Conservation (phyloP, 805 yeast genomes). For the Kodamaea lidongshanica region DNA sequence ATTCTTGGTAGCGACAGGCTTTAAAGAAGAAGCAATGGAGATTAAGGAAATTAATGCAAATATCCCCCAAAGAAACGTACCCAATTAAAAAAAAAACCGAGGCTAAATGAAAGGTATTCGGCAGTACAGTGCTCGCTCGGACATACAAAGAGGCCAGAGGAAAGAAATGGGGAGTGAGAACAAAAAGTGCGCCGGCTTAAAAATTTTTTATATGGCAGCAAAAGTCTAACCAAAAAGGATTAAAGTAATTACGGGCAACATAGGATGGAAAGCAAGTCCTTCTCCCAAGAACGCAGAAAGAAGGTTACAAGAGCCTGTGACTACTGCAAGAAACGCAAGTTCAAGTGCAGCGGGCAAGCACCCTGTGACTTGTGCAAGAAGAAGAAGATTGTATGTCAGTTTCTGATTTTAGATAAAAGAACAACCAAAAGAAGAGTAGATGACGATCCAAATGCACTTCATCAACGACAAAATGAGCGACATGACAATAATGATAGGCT, state of each 20-base stretch:
- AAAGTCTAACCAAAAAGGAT: too few species aligned
- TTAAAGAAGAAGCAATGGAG: too few species aligned
- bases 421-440: slow-evolving; percentile 10
- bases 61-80: too few species aligned
- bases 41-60: too few species aligned
- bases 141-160: too few species aligned
- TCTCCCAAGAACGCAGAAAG: slow-evolving; percentile 19
- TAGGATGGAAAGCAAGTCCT: slow-evolving; percentile 2
- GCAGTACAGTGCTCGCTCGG: too few species aligned
- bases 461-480: not conserved
- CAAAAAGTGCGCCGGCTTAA: too few species aligned
- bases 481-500: not conserved
- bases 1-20: too few species aligned
- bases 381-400: slow-evolving; percentile 26
- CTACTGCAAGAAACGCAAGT: slow-evolving; percentile 38
- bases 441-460: not conserved
- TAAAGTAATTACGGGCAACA: too few species aligned
- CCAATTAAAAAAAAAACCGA: too few species aligned
- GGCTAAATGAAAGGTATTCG: too few species aligned
- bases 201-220: slow-evolving; percentile 1
- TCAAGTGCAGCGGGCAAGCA: slow-evolving; percentile 21
- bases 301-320: slow-evolving; percentile 46
- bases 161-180: too few species aligned
- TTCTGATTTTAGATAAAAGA: slow-evolving; percentile 19
- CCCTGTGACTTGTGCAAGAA: slow-evolving; percentile 31